phyloP scores from a whole-genome alignment of 805 yeast genomes.

The Sugiyamaella qingdaonensis region DNA sequence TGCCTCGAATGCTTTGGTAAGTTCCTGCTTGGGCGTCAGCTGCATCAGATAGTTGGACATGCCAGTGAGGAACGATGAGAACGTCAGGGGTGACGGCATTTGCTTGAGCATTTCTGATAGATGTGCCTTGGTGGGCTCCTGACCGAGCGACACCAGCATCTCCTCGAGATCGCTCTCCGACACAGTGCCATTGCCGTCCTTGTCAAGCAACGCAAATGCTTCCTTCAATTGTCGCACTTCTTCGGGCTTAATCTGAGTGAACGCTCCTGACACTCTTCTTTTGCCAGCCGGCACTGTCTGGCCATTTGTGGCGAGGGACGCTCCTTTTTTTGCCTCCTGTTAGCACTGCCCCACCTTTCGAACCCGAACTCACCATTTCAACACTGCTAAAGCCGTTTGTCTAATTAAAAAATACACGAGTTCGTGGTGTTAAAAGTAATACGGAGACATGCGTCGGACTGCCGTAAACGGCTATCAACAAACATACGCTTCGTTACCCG shows the following conservation, averaged over 20 bases:
- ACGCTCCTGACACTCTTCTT: conserved; percentile 29
- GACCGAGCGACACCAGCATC: conserved; percentile 41
- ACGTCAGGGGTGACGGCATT: conserved; percentile 44
- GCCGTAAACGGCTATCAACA: conserved; percentile 1
- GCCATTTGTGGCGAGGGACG: neutral
- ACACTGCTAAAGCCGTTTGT: no score
- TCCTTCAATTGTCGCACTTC: conserved; percentile 66
- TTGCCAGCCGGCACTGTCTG: neutral
- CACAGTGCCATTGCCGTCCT: conserved; percentile 64
- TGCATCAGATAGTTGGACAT: conserved; percentile 54
- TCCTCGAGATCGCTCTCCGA: conserved; percentile 38
- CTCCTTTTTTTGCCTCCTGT: conserved; percentile 3
- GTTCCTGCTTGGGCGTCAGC: conserved; percentile 48
- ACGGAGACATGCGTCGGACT: neutral
- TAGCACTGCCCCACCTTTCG: neutral
- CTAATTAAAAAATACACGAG: no score
- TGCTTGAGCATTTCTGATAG: conserved; percentile 47
- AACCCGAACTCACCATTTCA: neutral
- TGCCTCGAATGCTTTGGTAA: conserved; percentile 55
- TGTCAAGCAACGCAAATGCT: conserved; percentile 76
- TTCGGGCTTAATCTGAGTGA: conserved; percentile 49
- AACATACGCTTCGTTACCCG: neutral
- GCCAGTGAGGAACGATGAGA: conserved; percentile 60
- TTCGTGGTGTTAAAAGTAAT: no score
- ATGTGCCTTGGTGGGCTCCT: conserved; percentile 39